Base-by-base conservation (phyloP, 331 rosid species). In the Spiraea crenata region DNA sequence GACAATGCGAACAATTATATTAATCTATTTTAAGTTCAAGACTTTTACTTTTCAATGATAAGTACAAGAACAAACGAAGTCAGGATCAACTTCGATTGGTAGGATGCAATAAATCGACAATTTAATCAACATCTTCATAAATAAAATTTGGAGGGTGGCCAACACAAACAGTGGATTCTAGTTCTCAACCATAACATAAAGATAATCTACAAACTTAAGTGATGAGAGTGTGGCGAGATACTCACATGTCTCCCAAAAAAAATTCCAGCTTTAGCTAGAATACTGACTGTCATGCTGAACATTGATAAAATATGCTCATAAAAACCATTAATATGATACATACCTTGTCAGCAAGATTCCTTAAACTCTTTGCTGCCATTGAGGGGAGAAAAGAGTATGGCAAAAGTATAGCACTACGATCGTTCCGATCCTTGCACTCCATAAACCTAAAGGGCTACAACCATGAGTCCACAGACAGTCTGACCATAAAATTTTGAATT, bases 371-470 rank as follows among this genome's bases (percentile, higher is more conserved):
- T 25, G 99, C 90, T 13, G 95, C 93, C 96, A 78, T 82, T 14
- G 89, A 82, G 46, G 96, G 98, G 42, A 95, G 92, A 81, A 88
- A 95, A 55, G 93, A 82, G 76, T 91, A 86, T 44, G 96, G 93
- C 83, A 95, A 67, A 85, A 82, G 65, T 72, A 89, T 67, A 52
- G 84, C 79, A 82, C 88, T 91, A 20, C 81, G 96, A 58, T 95
- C 85, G 76, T 88, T 95, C 81, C 98, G 88, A 63, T 89, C 92
- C 90, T 91, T 95, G 93, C 99, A 95, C 84, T 95, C 99, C 89
- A 89, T 86, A 84, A 91, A 95, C 99, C 99, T 95, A 82, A 62
- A 68, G 59, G 48, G 47, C 65, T 62, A 69, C 49, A 69, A 84
- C 57, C 55, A 65, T n/a, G 47, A 25, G 1, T 25, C 31, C 31